A percentile compares a stretch with the other conserved stretches of the same genome.
These are phyloP conservation scores for Neofusicoccum parvum DNA, from an alignment of 2,329 filamentous ascomycete species.

Conservation along the genomic window DNA sequence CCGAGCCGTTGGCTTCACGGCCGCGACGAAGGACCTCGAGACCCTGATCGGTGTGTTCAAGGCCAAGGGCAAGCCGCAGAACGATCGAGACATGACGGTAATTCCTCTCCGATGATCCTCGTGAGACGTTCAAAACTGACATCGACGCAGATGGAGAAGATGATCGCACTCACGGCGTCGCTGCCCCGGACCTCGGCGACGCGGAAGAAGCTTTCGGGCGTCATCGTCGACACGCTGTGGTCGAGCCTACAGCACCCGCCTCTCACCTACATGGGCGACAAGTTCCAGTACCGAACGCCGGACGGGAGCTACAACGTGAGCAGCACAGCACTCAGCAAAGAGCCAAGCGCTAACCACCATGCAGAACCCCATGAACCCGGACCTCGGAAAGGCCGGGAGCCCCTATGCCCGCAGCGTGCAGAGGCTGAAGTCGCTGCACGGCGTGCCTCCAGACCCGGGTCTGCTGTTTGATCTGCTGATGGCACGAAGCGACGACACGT, in stretches of 20 bases:
- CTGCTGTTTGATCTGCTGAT: constrained; percentile 24
- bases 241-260: constrained; percentile 11
- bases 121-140: not conserved
- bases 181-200: not conserved
- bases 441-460: constrained; percentile 1
- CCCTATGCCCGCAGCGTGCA: constrained; percentile 50
- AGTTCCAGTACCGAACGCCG: constrained; percentile 66
- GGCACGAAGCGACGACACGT: constrained; percentile 24
- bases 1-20: not conserved
- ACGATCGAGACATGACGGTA: constrained; percentile 8
- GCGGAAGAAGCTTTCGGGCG: constrained; percentile 1
- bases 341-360: constrained; percentile 55
- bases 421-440: not conserved
- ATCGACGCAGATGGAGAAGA: constrained; percentile 1
- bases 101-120: not conserved
- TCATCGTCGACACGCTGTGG: constrained; percentile 12
- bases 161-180: constrained; percentile 8
- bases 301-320: constrained; percentile 73
- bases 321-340: constrained; percentile 41
- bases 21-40: not conserved
- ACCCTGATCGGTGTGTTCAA: constrained; percentile 4
- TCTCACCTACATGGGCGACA: constrained; percentile 48
- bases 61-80: constrained; percentile 1
- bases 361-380: constrained; percentile 50
- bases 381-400: constrained; percentile 56